phyloP scores from a whole-genome alignment of 257 asterid species.

The Penstemon davidsonii region DNA sequence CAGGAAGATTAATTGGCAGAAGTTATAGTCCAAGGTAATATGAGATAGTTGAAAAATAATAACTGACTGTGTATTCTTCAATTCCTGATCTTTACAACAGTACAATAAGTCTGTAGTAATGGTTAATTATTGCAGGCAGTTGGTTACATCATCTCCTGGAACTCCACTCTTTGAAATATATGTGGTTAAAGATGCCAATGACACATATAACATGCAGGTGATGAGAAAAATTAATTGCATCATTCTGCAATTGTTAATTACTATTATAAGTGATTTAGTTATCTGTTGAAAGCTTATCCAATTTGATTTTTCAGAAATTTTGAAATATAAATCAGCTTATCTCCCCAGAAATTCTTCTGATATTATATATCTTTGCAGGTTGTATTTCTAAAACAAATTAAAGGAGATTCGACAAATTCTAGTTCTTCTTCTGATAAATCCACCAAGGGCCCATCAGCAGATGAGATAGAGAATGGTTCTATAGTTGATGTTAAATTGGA shows the following conservation, averaged over 20 bases:
- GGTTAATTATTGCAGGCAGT: constrained; percentile 62
- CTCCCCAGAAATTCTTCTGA: constrained; percentile 29
- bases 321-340: not conserved
- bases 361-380: constrained; percentile 50
- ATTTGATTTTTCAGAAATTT: not conserved
- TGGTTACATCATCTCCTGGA: constrained; percentile 87
- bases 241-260: no score
- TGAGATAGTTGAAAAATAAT: constrained; percentile 7
- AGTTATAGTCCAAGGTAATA: constrained; percentile 85
- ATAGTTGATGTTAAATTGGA: constrained; percentile 66
- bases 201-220: constrained; percentile 79
- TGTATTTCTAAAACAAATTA: constrained; percentile 67
- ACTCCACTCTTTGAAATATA: constrained; percentile 89
- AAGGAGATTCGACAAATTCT: constrained; percentile 48
- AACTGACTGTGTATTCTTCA: not conserved
- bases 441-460: constrained; percentile 50
- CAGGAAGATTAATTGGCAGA: constrained; percentile 87
- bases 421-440: constrained; percentile 56
- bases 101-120: constrained; percentile 22
- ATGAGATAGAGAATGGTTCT: constrained; percentile 55
- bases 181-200: constrained; percentile 76
- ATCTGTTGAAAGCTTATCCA: constrained; percentile 2
- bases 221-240: not conserved
- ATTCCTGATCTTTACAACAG: constrained; percentile 10
- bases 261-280: not conserved